Base-by-base conservation (phyloP, 306 rosid genomes). In the Vigna unguiculata region DNA sequence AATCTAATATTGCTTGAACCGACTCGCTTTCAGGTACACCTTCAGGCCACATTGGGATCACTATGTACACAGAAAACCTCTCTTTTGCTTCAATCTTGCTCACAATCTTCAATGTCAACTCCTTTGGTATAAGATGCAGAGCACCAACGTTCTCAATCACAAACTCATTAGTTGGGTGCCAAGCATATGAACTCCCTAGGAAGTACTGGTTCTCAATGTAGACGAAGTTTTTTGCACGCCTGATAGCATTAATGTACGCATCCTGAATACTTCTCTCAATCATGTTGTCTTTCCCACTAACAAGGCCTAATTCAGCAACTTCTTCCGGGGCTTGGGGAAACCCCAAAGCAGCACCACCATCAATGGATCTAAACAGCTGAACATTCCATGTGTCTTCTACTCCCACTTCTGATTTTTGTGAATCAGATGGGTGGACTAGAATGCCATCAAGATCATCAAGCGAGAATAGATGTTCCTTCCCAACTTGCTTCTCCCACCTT, bases 11-110 rank as follows among this genome's bases (percentile, higher is more conserved):
- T 45, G 98, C 92, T 15, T 90, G 98, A 80, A 90, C 92, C 36
- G 96, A 88, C 24, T 52, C 91, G 81, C 93, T 93, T 55, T 87
- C 93, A 2, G 97, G 98, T 28, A 74, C 52, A 41, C 96, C 96
- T 86, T 93, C 93, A 25, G 98, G 97, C 94, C 98, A 93, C 97
- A 90, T 88, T 65, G 96, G 97, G 48, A 93, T 81, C 87, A 90
- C 93, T 41, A 91, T 53, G 76, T 91, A 93, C 21, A 82, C 94
- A 12, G 38, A 63, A 72, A 93, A 93, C 75, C 97, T 86, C 65
- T 93, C 85, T 62, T 77, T 83, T 9, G 88, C 87, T 81, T 91
- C 87, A 49, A 93, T 91, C 78, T 91, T 93, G 45, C 93, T 90
- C 7, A 90, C 85, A 80, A 93, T 90, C 86, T 93, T 93, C 19